phyloP scores from a whole-genome alignment of 805 yeast genomes.

The Candida boleticola region DNA sequence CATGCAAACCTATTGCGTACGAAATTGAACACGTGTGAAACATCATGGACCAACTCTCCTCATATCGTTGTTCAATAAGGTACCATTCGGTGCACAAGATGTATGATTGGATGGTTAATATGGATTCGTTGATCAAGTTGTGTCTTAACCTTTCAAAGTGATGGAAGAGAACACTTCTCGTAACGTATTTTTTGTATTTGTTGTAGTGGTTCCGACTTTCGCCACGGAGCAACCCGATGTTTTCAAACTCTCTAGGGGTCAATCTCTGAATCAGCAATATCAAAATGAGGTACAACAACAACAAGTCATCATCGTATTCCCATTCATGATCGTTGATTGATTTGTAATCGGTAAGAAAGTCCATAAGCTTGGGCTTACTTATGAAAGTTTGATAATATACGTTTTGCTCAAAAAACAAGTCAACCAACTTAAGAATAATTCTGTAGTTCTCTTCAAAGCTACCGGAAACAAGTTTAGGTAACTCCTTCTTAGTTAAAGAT shows the following conservation, averaged over 20 bases:
- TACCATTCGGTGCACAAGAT: slow-evolving; percentile 52
- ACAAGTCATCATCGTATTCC: slow-evolving; percentile 50
- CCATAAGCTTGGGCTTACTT: slow-evolving; percentile 27
- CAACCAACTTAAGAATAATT: slow-evolving; percentile 34
- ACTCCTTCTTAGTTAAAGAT: slow-evolving; percentile 27
- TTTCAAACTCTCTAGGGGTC: slow-evolving; percentile 26
- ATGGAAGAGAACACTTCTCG: slow-evolving; percentile 28
- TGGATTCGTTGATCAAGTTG: slow-evolving; percentile 46
- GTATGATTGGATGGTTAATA: slow-evolving; percentile 47
- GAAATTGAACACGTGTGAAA: slow-evolving; percentile 50
- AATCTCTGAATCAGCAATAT: slow-evolving; percentile 37
- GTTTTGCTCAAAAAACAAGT: slow-evolving; percentile 41
- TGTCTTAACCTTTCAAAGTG: slow-evolving; percentile 46
- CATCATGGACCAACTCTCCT: slow-evolving; percentile 51
- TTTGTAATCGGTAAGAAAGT: slow-evolving; percentile 37
- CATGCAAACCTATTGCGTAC: slow-evolving; percentile 52
- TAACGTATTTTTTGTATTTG: slow-evolving; percentile 14
- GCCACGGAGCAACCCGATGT: slow-evolving; percentile 12
- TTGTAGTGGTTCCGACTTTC: slow-evolving; percentile 18
- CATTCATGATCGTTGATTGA: slow-evolving; percentile 32
- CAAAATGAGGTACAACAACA: slow-evolving; percentile 44
- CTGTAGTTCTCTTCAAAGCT: slow-evolving; percentile 24
- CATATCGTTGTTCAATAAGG: slow-evolving; percentile 47
- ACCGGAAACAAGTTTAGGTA: slow-evolving; percentile 22
- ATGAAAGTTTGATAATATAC: slow-evolving; percentile 41